Evolutionary conservation across 2,329 filamentous ascomycete genomes (phyloP), one percentile per base, ranked within the genome.

Genomic region (Xylariaceae sp.): DNA sequence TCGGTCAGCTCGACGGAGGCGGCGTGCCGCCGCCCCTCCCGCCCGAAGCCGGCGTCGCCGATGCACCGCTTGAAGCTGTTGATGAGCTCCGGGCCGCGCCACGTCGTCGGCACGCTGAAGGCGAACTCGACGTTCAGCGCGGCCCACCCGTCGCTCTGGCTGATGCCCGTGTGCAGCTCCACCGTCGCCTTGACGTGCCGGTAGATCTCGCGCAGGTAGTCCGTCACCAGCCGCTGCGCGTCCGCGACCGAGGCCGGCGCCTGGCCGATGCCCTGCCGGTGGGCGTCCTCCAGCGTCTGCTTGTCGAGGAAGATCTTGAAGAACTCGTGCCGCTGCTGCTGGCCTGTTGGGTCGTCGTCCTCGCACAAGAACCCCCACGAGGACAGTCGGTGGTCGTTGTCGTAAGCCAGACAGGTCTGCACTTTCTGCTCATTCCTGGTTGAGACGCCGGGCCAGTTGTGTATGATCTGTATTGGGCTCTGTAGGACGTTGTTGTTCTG

Each of bases 31-130:
- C 44, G 46, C 0, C 64, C 60, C 13, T 63, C 63, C 2, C 46
- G 35, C 1, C 68, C 70, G 39, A 73, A 77, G 0, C 71, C 70
- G 1, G 69, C 65, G 12, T 58, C 50, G 11, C 49, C 45, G 3
- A 74, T 64, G 19, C 70, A 62, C 1, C 46, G 45, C 37, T 67
- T 67, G 52, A 73, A 75, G 5, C 50, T 53, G 48, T 74, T 71
- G 32, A 75, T 65, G 2, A 67, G 64, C 6, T 60, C 59, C 37
- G 68, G 56, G 2, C 56, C 65, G 8, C 58, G 60, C 72, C 72
- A 77, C 0, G 72, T 75, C 2, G 72, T 76, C 0, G 72, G 72
- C 1, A 74, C 70, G 29, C 67, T 70, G 51, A 76, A 76, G 7
- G 75, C 52, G 43, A 75, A 77, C 24, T 68, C 62, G 2, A 76